phyloP scores from a whole-genome alignment of 495 filamentous ascomycete species.

The Antarctomyces pellizariae region DNA sequence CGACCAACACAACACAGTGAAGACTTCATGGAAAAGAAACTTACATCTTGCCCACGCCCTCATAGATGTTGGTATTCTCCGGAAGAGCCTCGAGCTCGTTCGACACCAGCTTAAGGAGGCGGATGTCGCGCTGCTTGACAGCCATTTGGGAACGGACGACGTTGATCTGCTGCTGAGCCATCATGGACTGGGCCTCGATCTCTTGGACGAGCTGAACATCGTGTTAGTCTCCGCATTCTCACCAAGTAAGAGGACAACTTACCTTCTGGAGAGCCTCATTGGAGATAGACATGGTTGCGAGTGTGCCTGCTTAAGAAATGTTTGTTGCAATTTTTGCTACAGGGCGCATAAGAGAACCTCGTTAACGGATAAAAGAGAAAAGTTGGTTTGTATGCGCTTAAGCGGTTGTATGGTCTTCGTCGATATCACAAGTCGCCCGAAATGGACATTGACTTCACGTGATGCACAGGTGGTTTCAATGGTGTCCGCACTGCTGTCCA shows the following conservation, averaged over 20 bases:
- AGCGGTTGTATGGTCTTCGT: too few relatives aligned
- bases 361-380: too few relatives aligned
- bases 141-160: conserved; percentile 70
- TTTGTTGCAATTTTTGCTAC: too few relatives aligned
- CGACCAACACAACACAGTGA: conserved; percentile 1
- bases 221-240: background rate
- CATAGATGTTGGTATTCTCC: conserved; percentile 64
- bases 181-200: conserved; percentile 70
- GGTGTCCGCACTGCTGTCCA: too few relatives aligned
- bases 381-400: too few relatives aligned
- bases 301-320: too few relatives aligned
- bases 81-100: conserved; percentile 60
- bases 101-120: conserved; percentile 70
- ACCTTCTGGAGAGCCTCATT: conserved; percentile 94
- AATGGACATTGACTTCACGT: too few relatives aligned
- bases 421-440: too few relatives aligned
- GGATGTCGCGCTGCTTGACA: conserved; percentile 67
- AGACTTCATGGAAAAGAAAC: conserved; percentile 10
- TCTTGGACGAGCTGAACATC: conserved; percentile 58
- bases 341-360: too few relatives aligned
- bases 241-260: conserved; percentile 6
- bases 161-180: conserved; percentile 77
- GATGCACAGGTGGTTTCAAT: too few relatives aligned
- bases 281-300: conserved; percentile 63
- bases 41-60: conserved; percentile 93